phyloP scores from a whole-genome alignment of 2,329 filamentous ascomycete genomes.

The Paramyrothecium roridum region DNA sequence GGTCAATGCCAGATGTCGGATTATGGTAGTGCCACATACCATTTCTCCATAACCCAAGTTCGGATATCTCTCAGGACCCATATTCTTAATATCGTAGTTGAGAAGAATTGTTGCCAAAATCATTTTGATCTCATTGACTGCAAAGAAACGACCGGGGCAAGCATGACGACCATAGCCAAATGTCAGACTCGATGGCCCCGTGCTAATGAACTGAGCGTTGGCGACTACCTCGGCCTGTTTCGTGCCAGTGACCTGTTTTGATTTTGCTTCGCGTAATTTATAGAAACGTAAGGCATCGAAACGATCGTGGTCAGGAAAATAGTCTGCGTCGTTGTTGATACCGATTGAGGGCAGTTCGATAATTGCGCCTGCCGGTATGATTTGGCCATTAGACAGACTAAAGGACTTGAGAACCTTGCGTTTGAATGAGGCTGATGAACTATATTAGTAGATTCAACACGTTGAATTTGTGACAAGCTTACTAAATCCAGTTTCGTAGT shows the following conservation, averaged over 20 bases:
- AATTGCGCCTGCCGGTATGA: conserved; percentile 38
- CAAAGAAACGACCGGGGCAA: neutral
- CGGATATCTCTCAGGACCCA: no score
- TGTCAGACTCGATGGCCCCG: neutral
- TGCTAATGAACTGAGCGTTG: neutral
- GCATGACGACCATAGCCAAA: neutral
- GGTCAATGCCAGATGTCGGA: no score
- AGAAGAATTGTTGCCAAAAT: neutral
- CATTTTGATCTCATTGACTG: neutral
- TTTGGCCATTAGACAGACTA: conserved; percentile 40
- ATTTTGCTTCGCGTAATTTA: conserved; percentile 30
- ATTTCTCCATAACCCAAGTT: no score
- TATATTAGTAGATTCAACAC: neutral
- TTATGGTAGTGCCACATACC: no score
- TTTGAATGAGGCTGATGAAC: conserved; percentile 35
- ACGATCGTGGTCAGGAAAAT: conserved; percentile 35
- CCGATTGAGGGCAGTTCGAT: conserved; percentile 37
- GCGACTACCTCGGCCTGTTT: neutral
- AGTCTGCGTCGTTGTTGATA: conserved; percentile 36
- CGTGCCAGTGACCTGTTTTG: neutral
- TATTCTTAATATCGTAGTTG: no score
- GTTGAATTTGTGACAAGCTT: no score
- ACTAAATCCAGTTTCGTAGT: no score
- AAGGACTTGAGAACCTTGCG: conserved; percentile 44
- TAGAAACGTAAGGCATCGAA: conserved; percentile 50